Evolutionary conservation across 2,329 filamentous ascomycete species (phyloP).

Genomic region (Aspergillus neoniger): DNA sequence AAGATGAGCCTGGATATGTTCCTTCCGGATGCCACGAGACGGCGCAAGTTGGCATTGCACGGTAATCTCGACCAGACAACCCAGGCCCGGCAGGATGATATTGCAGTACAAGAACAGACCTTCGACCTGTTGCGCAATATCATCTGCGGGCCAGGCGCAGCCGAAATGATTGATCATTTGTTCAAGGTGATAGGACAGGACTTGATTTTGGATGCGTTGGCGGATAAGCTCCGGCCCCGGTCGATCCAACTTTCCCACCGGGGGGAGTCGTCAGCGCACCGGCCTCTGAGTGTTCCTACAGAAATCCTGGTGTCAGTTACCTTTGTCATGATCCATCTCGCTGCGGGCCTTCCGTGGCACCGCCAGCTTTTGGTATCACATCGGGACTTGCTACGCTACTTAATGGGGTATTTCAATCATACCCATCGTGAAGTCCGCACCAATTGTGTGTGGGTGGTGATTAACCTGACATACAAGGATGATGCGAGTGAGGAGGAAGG

Average conservation of each 20-base stretch:
- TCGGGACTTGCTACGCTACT: conserved; percentile 69
- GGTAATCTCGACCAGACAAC: conserved; percentile 68
- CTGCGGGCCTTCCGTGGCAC: conserved; percentile 76
- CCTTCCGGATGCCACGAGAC: conserved; percentile 42
- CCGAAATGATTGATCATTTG: conserved; percentile 80
- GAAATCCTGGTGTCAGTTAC: conserved; percentile 78
- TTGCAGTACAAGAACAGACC: conserved; percentile 86
- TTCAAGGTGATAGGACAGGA: conserved; percentile 75
- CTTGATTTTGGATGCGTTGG: conserved; percentile 76
- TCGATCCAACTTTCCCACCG: conserved; percentile 36
- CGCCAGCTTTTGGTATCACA: conserved; percentile 77
- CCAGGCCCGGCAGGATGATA: conserved; percentile 72
- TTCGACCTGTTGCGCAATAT: conserved; percentile 89
- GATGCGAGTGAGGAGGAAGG: conserved; percentile 66
- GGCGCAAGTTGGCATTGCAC: conserved; percentile 53
- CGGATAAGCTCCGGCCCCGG: conserved; percentile 69
- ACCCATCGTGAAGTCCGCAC: conserved; percentile 72
- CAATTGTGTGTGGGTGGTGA: conserved; percentile 78
- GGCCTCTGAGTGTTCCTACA: conserved; percentile 37
- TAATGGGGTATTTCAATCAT: conserved; percentile 73
- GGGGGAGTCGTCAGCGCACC: conserved; percentile 32
- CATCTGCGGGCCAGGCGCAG: conserved; percentile 65
- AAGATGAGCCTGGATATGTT: conserved; percentile 42
- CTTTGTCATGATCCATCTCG: conserved; percentile 84
- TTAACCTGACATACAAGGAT: conserved; percentile 83